Evolutionary conservation across 495 filamentous ascomycete genomes (phyloP).

Genomic region (Aspergillus nidulans): DNA sequence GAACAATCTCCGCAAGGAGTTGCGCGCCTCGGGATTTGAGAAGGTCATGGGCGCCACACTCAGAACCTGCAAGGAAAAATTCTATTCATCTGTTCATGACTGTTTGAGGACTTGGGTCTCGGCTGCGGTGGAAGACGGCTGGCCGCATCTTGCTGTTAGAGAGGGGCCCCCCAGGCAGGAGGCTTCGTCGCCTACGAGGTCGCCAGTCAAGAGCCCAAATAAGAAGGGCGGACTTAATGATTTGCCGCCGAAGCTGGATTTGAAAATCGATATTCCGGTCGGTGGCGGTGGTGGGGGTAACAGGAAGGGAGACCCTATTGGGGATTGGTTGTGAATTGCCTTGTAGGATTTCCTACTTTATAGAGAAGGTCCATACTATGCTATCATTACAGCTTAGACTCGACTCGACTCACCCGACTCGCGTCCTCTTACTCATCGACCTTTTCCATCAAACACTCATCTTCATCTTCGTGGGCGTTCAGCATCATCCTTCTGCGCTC

Average conservation of each 20-base stretch:
- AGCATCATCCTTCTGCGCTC: slow-evolving; percentile 5
- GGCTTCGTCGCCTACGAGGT: slow-evolving; percentile 39
- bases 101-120: slow-evolving; percentile 85
- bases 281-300: slow-evolving; percentile 12
- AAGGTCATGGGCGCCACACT: slow-evolving; percentile 79
- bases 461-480: slow-evolving; percentile 17
- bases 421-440: background rate
- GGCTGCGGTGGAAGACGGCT: slow-evolving; percentile 80
- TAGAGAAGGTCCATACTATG: background rate
- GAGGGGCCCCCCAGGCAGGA: slow-evolving; percentile 56
- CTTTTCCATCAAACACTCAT: slow-evolving; percentile 17
- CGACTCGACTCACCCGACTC: background rate
- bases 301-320: slow-evolving; percentile 23
- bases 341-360: too few relatives aligned
- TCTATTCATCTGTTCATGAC: slow-evolving; percentile 87
- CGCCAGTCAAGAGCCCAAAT: slow-evolving; percentile 37
- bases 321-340: slow-evolving; percentile 35
- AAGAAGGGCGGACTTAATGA: slow-evolving; percentile 39
- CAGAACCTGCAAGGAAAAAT: slow-evolving; percentile 94
- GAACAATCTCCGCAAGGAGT: slow-evolving; percentile 69
- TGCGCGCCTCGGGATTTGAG: slow-evolving; percentile 86
- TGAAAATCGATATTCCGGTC: slow-evolving; percentile 31
- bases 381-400: background rate
- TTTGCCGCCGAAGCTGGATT: slow-evolving; percentile 38
- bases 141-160: slow-evolving; percentile 71